Evolutionary conservation across 257 asterid genomes (phyloP), one percentile per base, ranked within the genome.

Genomic region (Pogostemon cablin): DNA sequence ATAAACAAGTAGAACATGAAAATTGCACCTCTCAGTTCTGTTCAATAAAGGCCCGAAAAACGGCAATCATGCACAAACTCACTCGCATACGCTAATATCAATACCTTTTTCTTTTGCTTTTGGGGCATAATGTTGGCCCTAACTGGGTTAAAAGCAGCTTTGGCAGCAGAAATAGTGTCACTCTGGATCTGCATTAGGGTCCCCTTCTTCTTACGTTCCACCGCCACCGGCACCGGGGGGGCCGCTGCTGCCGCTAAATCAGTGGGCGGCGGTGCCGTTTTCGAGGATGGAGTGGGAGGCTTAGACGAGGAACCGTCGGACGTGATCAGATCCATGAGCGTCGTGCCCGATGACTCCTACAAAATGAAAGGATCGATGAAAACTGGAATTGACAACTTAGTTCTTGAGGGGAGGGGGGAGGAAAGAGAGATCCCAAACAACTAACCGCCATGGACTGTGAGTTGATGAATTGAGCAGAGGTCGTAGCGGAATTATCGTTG

Each of bases 311-410:
- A 67, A 61, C 88, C 93, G 74, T 95, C 98, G 72, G 99, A 91
- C 50, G 98, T 86, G 67, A 95, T 95, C 86, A 95, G 96, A 91
- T 95, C 99, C 99, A 95, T 95, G 79, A 91, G 82, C 65, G 99
- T 89, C 78, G 79, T 91, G 68, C 99, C 95, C 63, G 92, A 86
- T 42, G 98, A 89, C 64, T 95, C 99, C 99, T 95, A 53, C 25
- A 76, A 48, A 55, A 7, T 34, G 47, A 9, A 56, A 57, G 1
- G 15, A 46, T 67, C 2, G 65, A 42, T 63, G 9, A 40, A 76
- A 64, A 12, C 57, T 56, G 69, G 73, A 15, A 41, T 7, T 1
- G 52, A 34, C 62, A 56, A 56, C 62, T 56, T 35, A 56, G 17
- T 52, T 52, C 6, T 35, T 52, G 15, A 56, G 17, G 42, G 17